Evolutionary conservation across 441 rosid genomes (phyloP), one percentile per base, ranked within the genome.

Genomic region (Viola pubescens): DNA sequence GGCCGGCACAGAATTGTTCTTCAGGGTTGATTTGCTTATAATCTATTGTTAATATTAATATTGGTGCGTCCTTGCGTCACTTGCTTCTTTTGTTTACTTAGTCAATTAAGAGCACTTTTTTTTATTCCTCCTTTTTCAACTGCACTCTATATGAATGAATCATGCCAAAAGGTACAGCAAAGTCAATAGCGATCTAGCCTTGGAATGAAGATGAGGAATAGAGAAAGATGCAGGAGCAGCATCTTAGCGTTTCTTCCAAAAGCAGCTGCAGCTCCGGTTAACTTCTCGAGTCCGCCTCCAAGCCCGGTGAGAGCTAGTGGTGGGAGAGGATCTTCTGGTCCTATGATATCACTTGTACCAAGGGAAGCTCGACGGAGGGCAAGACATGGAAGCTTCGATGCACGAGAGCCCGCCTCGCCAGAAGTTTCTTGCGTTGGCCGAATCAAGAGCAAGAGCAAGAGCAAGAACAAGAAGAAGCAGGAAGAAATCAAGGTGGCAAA

Each of bases 381-480:
- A 26, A 66, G 67, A 48, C 69, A 42, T 49, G 71, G 59, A 16
- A 76, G 75, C 64, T 80, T 81, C 11, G 70, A 66, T 0, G 60
- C 64, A 45, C 57, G 67, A 26, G 86, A 79, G 54, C 89, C 86
- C 0, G 26, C 54, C 11, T 79, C 89, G 0, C 86, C 82, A 4
- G 56, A 64, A 43, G 73, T 81, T 43, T 77, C 82, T 0, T 83
- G 88, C 74, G 59, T 65, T 14, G 86, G 86, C 14, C 62, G 64
- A 56, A 71, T 80, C 53, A 67, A 51, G 68, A 58, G 54, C 48
- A 75, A 43, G 56, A 66, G 43, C 7, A 70, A 48, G 7, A 72
- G 61, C 61, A 65, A 62, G 26, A 64, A 54, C 11, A 69, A 61
- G 34, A 54, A 59, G 16, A 57, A 56, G 10, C 4, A 7, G 9